Conservation (phyloP, 2,329 filamentous ascomycete genomes). For the Neopestalotiopsis clavispora region DNA sequence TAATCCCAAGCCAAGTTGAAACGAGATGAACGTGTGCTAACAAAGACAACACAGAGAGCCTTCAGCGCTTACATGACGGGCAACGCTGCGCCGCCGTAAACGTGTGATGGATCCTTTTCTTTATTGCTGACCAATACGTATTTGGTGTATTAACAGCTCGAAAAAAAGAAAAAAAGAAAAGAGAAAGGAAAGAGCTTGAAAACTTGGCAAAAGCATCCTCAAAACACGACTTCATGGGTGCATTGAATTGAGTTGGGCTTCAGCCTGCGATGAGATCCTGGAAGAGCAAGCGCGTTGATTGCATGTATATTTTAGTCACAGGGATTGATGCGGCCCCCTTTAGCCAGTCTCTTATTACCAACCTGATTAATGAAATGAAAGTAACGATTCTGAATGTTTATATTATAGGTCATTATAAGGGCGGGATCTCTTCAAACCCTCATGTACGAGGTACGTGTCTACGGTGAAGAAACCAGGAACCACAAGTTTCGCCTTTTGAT, state of each 20-base stretch:
- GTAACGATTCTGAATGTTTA: neutral
- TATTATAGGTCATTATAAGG: neutral
- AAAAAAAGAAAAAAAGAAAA: too few species aligned
- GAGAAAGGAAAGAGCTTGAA: too few species aligned
- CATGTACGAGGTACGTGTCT: neutral
- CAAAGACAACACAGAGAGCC: conserved; percentile 44
- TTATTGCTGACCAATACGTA: neutral
- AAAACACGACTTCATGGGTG: neutral
- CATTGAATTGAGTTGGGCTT: neutral
- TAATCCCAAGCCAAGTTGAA: conserved; percentile 7
- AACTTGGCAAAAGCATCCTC: neutral
- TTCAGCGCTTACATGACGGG: conserved; percentile 59
- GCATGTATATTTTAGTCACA: neutral
- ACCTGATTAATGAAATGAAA: neutral
- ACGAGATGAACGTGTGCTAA: conserved; percentile 13
- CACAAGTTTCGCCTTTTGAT: neutral
- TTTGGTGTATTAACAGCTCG: neutral
- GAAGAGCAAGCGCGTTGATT: neutral
- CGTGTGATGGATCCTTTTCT: neutral
- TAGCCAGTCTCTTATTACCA: neutral
- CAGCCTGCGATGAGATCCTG: neutral
- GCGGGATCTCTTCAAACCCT: too few species aligned
- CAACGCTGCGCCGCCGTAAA: conserved; percentile 42
- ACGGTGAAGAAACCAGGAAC: neutral
- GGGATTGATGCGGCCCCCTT: neutral